Conservation (phyloP, 768 basidiomycete genomes). For the Leccinum incarnatum region DNA sequence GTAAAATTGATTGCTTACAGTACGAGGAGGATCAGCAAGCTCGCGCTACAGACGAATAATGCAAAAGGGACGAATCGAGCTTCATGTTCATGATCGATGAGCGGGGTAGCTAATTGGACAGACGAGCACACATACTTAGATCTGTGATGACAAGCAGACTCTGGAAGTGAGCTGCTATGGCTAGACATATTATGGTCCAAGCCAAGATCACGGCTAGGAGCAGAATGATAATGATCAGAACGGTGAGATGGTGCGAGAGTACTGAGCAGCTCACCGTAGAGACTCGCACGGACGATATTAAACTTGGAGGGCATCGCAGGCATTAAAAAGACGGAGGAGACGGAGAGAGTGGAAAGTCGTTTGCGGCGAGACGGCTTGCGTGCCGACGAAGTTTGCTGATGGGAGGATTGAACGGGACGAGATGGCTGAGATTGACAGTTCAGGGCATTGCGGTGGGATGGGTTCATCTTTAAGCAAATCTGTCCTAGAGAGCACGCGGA, state of each 20-base stretch:
- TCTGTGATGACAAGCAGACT: conserved; percentile 68
- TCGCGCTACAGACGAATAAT: conserved; percentile 73
- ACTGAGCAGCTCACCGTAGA: conserved; percentile 53
- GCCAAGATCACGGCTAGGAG: conserved; percentile 58
- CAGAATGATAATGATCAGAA: conserved; percentile 3
- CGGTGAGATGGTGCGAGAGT: neutral
- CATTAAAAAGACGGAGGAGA: conserved; percentile 31
- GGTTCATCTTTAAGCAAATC: conserved; percentile 29
- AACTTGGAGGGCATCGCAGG: conserved; percentile 67
- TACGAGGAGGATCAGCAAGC: conserved; percentile 61
- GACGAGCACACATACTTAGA: conserved; percentile 55
- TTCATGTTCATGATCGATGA: conserved; percentile 36
- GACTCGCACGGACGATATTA: conserved; percentile 61
- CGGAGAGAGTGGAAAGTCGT: conserved; percentile 31
- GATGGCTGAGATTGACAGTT: conserved; percentile 27
- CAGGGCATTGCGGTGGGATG: conserved; percentile 22
- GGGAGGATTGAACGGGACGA: conserved; percentile 18
- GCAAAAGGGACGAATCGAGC: conserved; percentile 88
- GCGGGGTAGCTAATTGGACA: neutral
- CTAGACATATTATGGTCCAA: conserved; percentile 78
- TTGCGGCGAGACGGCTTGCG: conserved; percentile 34
- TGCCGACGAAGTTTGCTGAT: conserved; percentile 18
- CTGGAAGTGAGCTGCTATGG: conserved; percentile 77
- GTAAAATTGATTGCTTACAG: conserved; percentile 47
- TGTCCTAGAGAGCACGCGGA: conserved; percentile 29